Conservation (phyloP, 2,329 filamentous ascomycete genomes). For the Colletotrichum horii region DNA sequence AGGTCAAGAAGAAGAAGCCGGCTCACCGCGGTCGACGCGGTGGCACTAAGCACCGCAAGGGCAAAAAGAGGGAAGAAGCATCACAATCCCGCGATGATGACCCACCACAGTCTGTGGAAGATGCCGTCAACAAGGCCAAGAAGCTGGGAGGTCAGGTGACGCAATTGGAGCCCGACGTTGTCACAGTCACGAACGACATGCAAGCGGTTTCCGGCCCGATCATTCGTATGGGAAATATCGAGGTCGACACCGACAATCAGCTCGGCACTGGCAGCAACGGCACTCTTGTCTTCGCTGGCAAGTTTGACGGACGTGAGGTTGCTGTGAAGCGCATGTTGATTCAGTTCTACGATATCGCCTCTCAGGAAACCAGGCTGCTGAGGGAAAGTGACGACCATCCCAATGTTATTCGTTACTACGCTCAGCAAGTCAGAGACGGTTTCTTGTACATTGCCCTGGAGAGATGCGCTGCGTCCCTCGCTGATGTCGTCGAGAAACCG, state of each 20-base stretch:
- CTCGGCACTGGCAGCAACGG: constrained; percentile 88
- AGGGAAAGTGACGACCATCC: constrained; percentile 94
- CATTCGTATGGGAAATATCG: constrained; percentile 67
- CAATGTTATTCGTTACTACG: constrained; percentile 96
- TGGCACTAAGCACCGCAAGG: constrained; percentile 70
- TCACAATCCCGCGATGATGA: constrained; percentile 57
- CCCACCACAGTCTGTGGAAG: constrained; percentile 59
- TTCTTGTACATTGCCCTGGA: constrained; percentile 98
- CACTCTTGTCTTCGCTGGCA: constrained; percentile 95
- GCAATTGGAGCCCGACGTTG: constrained; percentile 66
- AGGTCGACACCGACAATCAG: constrained; percentile 67
- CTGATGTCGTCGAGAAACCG: constrained; percentile 85
- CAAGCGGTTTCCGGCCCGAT: constrained; percentile 64
- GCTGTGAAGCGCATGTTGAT: constrained; percentile 97
- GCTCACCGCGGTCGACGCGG: constrained; percentile 74
- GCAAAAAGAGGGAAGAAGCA: constrained; percentile 56
- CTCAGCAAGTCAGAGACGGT: constrained; percentile 84
- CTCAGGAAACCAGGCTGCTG: constrained; percentile 88
- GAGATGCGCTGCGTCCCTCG: constrained; percentile 90
- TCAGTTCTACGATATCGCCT: constrained; percentile 94
- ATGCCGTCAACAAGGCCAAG: constrained; percentile 64
- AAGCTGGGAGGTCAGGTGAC: constrained; percentile 55
- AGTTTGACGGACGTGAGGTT: constrained; percentile 89
- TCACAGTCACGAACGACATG: constrained; percentile 62
- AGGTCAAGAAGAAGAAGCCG: constrained; percentile 74